Evolutionary conservation across 2,329 filamentous ascomycete species (phyloP), one percentile per base, ranked within the genome.

Genomic region (Botrytis medusae): DNA sequence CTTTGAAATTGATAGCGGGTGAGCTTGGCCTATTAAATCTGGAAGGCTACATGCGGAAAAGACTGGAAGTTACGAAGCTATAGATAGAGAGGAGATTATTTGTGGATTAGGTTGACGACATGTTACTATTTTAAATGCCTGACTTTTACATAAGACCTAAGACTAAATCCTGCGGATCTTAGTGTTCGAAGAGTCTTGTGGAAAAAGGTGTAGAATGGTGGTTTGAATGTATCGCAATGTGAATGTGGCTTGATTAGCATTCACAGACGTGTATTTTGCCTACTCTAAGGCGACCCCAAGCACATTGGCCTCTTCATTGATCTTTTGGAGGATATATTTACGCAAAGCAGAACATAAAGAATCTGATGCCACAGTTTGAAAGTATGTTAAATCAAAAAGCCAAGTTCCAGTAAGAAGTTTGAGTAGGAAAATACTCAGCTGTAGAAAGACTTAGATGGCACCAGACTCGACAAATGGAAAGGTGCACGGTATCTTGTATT

Each of bases 1-100:
- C 8, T 57, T 8, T 29, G 51, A 57, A 6, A 9, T 18, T 18
- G 6, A 57, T 8, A 18, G 7, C 1, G 14, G 14, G 16, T 18
- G 6, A 9, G 29, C 1, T 29, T 16, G 0, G 12, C 9, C 16
- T 0, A 16, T 7, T 7, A 6, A 2, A 5, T 6, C 1, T 51
- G 25, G 25, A n/a, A n/a, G 6, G 10, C 5, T n/a, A n/a, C n/a
- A 9, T 57, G n/a, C 0, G 14, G 51, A 25, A 18, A 57, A 9
- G 0, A 29, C 0, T 18, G 16, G n/a, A 29, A 29, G n/a, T 9
- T 57, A 0, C 18, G 1, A 4, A 32, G 14, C 4, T 3, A 9
- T 9, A 57, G 51, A 29, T 8, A 0, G 51, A 29, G 14, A 57
- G 51, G 4, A 29, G 2, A 57, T 9, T 1, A 18, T 29, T 2